These are phyloP conservation scores for Chlorella sp. DNA, from an alignment of 139 green algal species.

Conservation along the genomic window DNA sequence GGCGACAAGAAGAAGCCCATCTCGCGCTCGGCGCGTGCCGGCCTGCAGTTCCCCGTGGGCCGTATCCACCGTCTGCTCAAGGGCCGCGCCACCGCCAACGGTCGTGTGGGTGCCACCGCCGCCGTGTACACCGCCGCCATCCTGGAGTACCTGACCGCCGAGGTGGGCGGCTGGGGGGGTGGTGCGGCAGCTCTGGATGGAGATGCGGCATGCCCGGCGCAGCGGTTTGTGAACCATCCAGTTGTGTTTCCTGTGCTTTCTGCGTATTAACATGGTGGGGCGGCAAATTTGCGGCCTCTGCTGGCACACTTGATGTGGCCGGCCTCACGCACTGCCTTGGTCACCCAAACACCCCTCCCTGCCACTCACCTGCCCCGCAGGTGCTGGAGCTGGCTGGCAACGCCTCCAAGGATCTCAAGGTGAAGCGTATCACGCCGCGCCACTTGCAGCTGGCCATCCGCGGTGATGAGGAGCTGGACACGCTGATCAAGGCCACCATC, in stretches of 20 bases:
- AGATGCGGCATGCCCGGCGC: too few relatives aligned
- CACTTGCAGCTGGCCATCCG: slow-evolving; percentile 99
- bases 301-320: too few relatives aligned
- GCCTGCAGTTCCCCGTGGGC: slow-evolving; percentile 96
- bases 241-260: neutral
- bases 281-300: too few relatives aligned
- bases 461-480: slow-evolving; percentile 99
- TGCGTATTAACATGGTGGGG: too few relatives aligned
- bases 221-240: too few relatives aligned
- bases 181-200: too few relatives aligned
- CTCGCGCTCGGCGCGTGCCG: slow-evolving; percentile 86
- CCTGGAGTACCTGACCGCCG: slow-evolving; percentile 73
- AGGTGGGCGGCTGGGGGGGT: neutral
- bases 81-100: slow-evolving; percentile 93
- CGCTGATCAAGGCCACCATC: slow-evolving; percentile 99
- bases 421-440: slow-evolving; percentile 99
- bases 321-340: too few relatives aligned
- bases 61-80: slow-evolving; percentile 98
- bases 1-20: slow-evolving; percentile 89
- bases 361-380: slow-evolving; percentile 87
- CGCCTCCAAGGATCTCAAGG: slow-evolving; percentile 99
- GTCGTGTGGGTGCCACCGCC: slow-evolving; percentile 96
- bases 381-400: slow-evolving; percentile 99
- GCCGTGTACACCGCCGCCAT: slow-evolving; percentile 99
- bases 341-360: slow-evolving; percentile 70